Percentiles rank a stretch among this genome's conserved stretches.
Conservation (phyloP, 73 alveolate species). For the Paramecium octaurelia region DNA sequence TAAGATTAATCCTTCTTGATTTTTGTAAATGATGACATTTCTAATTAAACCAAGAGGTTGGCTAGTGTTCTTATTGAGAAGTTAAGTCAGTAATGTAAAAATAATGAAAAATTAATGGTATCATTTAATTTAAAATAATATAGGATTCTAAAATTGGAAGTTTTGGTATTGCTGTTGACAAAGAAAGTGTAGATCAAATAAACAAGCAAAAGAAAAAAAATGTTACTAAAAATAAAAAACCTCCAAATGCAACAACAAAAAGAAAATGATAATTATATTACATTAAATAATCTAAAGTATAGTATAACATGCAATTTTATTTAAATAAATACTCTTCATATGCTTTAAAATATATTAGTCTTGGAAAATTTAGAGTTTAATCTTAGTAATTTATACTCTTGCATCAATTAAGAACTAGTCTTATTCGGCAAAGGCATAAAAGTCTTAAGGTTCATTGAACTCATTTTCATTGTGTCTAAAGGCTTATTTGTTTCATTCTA, state of each 20-base stretch:
- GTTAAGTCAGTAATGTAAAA: not conserved
- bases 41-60: not conserved
- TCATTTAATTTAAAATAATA: not conserved
- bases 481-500: not conserved
- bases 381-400: not conserved
- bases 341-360: not conserved
- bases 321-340: not conserved
- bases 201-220: not conserved
- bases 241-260: not conserved
- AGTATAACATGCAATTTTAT: not conserved
- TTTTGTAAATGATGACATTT: not conserved
- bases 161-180: not conserved
- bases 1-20: not conserved
- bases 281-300: not conserved
- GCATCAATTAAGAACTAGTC: not conserved
- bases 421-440: not conserved
- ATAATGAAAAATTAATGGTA: not conserved
- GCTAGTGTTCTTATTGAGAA: not conserved
- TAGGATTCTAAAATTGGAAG: slow-evolving; percentile 9
- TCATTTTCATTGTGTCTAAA: not conserved
- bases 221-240: not conserved
- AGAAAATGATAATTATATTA: not conserved
- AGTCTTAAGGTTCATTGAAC: not conserved
- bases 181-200: not conserved
- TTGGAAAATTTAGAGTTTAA: not conserved